Conservation (phyloP, 352 stramenopile genomes). For the Elongisporangium prolatum region DNA sequence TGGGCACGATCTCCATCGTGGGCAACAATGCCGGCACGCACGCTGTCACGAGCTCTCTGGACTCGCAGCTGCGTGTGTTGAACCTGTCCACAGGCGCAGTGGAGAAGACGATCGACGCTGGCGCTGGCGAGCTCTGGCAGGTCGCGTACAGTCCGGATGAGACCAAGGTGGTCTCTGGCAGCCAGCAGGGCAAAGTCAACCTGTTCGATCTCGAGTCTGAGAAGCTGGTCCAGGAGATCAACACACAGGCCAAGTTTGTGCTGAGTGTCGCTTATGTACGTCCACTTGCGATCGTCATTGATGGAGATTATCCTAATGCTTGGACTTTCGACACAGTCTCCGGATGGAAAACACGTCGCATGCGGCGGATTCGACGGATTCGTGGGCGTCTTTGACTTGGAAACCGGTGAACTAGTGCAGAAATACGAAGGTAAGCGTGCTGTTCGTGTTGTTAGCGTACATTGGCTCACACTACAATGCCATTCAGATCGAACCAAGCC, state of each 20-base stretch:
- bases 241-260: conserved; percentile 69
- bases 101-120: conserved; percentile 84
- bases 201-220: conserved; percentile 78
- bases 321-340: conserved; percentile 35
- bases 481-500: conserved; percentile 86
- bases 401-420: conserved; percentile 72
- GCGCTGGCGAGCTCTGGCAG: conserved; percentile 86
- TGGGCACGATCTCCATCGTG: conserved; percentile 82
- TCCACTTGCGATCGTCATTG: conserved; percentile 8
- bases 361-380: conserved; percentile 79
- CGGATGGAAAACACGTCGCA: conserved; percentile 78
- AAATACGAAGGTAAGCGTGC: conserved; percentile 70
- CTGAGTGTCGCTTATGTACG: conserved; percentile 73
- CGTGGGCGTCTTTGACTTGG: conserved; percentile 83
- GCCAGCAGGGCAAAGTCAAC: conserved; percentile 86
- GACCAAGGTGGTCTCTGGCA: conserved; percentile 73
- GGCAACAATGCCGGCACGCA: conserved; percentile 75
- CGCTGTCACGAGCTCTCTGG: conserved; percentile 76
- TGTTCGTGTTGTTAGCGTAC: not conserved
- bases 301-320: not conserved
- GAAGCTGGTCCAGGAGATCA: conserved; percentile 74
- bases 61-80: conserved; percentile 79
- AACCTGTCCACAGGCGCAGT: conserved; percentile 64
- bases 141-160: conserved; percentile 82
- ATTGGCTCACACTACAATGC: too few relatives aligned